Evolutionary conservation across 257 asterid species (phyloP).

Genomic region (Scutellaria baicalensis): DNA sequence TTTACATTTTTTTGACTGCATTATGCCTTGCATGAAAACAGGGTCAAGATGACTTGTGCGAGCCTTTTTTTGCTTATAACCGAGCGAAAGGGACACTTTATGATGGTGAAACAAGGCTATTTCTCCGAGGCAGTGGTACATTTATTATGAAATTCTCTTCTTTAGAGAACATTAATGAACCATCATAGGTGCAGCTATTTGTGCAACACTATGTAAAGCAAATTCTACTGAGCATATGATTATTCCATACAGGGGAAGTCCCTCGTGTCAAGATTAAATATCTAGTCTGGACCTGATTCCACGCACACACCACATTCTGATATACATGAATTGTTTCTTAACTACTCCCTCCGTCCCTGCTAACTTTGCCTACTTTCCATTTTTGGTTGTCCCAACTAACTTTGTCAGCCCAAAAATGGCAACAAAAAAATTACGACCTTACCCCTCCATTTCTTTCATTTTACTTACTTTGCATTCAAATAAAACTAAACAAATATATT

Average conservation of each 20-base stretch:
- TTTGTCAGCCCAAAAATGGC: too few species aligned
- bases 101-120: constrained; percentile 95
- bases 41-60: constrained; percentile 99
- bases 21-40: constrained; percentile 35
- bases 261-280: neutral
- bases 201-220: neutral
- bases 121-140: constrained; percentile 74
- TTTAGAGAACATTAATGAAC: neutral
- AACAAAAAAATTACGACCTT: too few species aligned
- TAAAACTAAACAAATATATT: too few species aligned
- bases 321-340: neutral
- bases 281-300: neutral
- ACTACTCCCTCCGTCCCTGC: too few species aligned
- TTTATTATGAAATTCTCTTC: constrained; percentile 3
- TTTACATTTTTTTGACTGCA: neutral
- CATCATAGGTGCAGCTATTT: neutral
- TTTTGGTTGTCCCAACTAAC: too few species aligned
- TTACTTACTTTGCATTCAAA: too few species aligned
- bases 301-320: neutral
- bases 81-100: constrained; percentile 98
- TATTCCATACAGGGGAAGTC: neutral
- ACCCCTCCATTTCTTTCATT: too few species aligned
- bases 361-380: too few species aligned
- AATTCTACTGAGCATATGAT: neutral
- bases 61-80: constrained; percentile 81